Base-by-base conservation (phyloP, 1,284 basidiomycete species). In the Trametes polyzona region DNA sequence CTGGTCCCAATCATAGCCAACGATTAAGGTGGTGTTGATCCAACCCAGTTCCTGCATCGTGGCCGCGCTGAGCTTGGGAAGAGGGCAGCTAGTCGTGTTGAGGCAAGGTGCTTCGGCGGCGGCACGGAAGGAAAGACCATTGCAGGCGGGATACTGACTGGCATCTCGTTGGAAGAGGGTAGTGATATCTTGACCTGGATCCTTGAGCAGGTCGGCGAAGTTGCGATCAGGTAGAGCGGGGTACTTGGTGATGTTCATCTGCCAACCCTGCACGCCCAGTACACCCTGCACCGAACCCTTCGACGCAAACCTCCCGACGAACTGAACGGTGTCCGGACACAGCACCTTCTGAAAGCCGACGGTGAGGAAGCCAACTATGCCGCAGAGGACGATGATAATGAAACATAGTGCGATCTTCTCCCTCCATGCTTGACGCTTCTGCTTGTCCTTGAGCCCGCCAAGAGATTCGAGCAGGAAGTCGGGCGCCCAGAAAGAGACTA, bases 361-460 rank as follows among this genome's bases (percentile, higher is more conserved):
- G 43, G 97, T 99, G 57, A 91, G 82, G 74, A 98, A 99, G 9
- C 93, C 96, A 50, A 98, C 85, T 46, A 83, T 74, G 21, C 79
- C 88, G 65, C 95, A 97, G 23, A 98, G 75, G 23, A 93, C 30
- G 57, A 86, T 66, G 51, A 95, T 92, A 68, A 97, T 88, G 73
- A 90, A 86, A 72, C 95, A 98, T 8, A 99, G 82, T 6, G 95
- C 87, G 58, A 98, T 87, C 79, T 99, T 99, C 76, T 99, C 97
- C 66, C 97, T 84, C 97, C 97, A 99, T 1, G 97, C 97, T 75
- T 98, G 93, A 63, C 87, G 81, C 57, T 86, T 79, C 50, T 83
- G 78, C 70, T 83, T 83, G 71, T 95, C 93, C 68, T 84, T 88
- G 72, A 98, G 82, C 46, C 95, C 93, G 55, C 90, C 90, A 4